Evolutionary conservation across 805 yeast species (phyloP).

Genomic region (Lipomyces sp.): DNA sequence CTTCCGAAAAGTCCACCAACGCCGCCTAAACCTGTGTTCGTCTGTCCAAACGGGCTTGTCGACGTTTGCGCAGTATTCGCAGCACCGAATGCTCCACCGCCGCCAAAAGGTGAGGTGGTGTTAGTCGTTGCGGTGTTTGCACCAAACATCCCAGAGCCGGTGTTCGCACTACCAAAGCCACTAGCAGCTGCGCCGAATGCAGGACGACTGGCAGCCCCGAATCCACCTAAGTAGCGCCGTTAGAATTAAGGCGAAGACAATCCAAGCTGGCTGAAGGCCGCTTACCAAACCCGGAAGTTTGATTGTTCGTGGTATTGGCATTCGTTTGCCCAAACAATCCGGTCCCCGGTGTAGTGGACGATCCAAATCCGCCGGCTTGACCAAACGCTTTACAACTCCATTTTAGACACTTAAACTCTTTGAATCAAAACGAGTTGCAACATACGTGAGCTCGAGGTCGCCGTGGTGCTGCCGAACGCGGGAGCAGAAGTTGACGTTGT

Average conservation of each 20-base stretch:
- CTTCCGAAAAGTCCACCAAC: constrained; percentile 29
- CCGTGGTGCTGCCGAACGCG: constrained; percentile 11
- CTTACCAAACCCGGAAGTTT: constrained; percentile 25
- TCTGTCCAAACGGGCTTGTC: constrained; percentile 23
- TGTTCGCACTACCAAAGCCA: constrained; percentile 23
- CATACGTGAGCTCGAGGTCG: background rate
- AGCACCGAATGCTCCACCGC: constrained; percentile 26
- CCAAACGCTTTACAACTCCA: too few relatives aligned
- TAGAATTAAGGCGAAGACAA: too few relatives aligned
- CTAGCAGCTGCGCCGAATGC: constrained; percentile 21
- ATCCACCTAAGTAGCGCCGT: constrained; percentile 22
- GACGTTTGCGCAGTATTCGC: constrained; percentile 18
- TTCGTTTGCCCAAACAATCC: constrained; percentile 45
- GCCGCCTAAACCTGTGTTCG: too few relatives aligned
- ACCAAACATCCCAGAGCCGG: constrained; percentile 2
- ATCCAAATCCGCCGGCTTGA: constrained; percentile 8
- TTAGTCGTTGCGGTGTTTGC: background rate
- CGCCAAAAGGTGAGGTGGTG: constrained; percentile 21
- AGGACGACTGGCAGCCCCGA: constrained; percentile 21
- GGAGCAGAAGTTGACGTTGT: constrained; percentile 5
- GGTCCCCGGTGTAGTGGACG: too few relatives aligned
- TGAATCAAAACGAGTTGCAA: too few relatives aligned
- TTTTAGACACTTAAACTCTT: too few relatives aligned
- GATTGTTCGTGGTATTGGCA: constrained; percentile 35
- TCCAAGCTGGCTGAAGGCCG: too few relatives aligned